Evolutionary conservation across 768 basidiomycete genomes (phyloP).

Genomic region (Ramaria rubella): DNA sequence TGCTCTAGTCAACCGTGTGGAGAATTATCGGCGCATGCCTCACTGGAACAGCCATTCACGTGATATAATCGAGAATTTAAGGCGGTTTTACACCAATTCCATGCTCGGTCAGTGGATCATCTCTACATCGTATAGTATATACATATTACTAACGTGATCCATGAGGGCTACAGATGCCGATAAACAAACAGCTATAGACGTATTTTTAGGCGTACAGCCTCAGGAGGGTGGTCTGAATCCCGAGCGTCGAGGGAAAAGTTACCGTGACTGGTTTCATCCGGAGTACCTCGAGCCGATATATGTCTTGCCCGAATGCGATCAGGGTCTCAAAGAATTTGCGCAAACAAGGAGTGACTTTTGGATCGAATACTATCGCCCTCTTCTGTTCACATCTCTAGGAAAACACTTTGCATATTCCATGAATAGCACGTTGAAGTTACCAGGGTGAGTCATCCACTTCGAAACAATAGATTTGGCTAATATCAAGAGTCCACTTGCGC

Average conservation of each 20-base stretch:
- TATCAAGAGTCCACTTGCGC: background rate
- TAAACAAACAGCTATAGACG: constrained; percentile 94
- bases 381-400: constrained; percentile 75
- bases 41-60: constrained; percentile 98
- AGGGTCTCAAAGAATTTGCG: constrained; percentile 55
- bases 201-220: constrained; percentile 76
- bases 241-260: constrained; percentile 53
- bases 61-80: constrained; percentile 92
- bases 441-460: constrained; percentile 47
- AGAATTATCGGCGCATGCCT: constrained; percentile 91
- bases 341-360: constrained; percentile 66
- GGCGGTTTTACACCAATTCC: constrained; percentile 92
- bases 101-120: constrained; percentile 54
- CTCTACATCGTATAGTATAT: background rate
- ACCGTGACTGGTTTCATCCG: constrained; percentile 81
- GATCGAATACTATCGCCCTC: constrained; percentile 84
- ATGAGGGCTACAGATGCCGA: constrained; percentile 68
- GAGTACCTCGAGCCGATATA: constrained; percentile 65
- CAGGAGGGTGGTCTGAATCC: constrained; percentile 44
- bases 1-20: constrained; percentile 91
- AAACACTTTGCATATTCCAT: constrained; percentile 92
- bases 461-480: background rate
- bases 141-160: background rate
- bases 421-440: constrained; percentile 80
- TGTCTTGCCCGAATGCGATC: constrained; percentile 54